A percentile compares a stretch with the other conserved stretches of the same genome.
Evolutionary conservation across 1,139 yeast genomes (phyloP).

Genomic region (Sugiyamaella pinicola): DNA sequence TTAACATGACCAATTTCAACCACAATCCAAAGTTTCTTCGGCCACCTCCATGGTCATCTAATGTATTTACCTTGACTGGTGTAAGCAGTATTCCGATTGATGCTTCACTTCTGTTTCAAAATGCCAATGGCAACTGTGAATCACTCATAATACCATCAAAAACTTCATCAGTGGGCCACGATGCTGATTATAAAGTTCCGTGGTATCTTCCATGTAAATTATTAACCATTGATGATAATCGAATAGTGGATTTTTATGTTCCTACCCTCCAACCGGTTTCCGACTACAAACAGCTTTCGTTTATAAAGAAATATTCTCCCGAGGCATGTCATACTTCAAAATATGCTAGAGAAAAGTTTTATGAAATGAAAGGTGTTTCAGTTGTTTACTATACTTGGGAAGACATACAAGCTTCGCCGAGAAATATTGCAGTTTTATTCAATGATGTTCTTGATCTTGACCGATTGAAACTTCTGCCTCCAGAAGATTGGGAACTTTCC

Average conservation of each 20-base stretch:
- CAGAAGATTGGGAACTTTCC: slow-evolving; percentile 52
- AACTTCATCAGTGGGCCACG: slow-evolving; percentile 45
- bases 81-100: slow-evolving; percentile 44
- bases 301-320: slow-evolving; percentile 11
- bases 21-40: slow-evolving; percentile 14
- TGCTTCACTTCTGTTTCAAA: slow-evolving; percentile 79
- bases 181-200: slow-evolving; percentile 59
- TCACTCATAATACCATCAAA: slow-evolving; percentile 64
- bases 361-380: slow-evolving; percentile 64
- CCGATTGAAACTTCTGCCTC: slow-evolving; percentile 64
- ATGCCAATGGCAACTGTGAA: slow-evolving; percentile 84
- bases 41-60: slow-evolving; percentile 18
- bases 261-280: slow-evolving; percentile 6
- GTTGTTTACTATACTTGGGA: slow-evolving; percentile 84
- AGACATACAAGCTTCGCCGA: slow-evolving; percentile 55
- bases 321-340: slow-evolving; percentile 14
- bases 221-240: slow-evolving; percentile 48
- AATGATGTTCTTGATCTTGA: slow-evolving; percentile 83
- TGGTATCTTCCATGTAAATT: slow-evolving; percentile 88
- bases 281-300: slow-evolving; percentile 3
- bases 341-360: slow-evolving; percentile 61
- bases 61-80: slow-evolving; percentile 13
- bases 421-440: slow-evolving; percentile 68
- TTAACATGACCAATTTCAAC: slow-evolving; percentile 52
- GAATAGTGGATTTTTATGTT: slow-evolving; percentile 12